Conservation (phyloP, 2,329 filamentous ascomycete species). For the Ustulina deusta region DNA sequence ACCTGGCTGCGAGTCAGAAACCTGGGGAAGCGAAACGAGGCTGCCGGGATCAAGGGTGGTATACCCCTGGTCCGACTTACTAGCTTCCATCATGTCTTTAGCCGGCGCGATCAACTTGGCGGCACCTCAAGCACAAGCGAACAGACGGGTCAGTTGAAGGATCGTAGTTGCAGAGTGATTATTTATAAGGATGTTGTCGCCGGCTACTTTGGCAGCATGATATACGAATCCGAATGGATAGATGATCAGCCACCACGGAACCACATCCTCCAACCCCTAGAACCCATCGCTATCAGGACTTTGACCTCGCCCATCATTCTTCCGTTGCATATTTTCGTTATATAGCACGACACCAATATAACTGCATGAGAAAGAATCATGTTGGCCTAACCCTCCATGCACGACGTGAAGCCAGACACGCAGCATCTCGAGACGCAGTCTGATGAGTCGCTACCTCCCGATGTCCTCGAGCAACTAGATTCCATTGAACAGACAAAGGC, state of each 20-base stretch:
- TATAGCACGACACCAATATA: not conserved
- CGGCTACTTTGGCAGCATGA: not conserved
- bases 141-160: not conserved
- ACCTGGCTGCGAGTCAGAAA: conserved; percentile 13
- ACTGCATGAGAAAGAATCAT: not conserved
- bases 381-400: conserved; percentile 15
- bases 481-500: conserved; percentile 18
- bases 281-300: not conserved
- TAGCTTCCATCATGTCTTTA: not conserved
- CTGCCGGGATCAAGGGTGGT: conserved; percentile 11
- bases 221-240: not conserved
- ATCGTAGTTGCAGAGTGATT: not conserved
- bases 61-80: not conserved
- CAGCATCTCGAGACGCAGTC: conserved; percentile 2
- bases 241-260: not conserved
- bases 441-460: not conserved
- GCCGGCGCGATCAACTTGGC: not conserved
- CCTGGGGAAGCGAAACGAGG: conserved; percentile 19
- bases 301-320: not conserved
- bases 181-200: conserved; percentile 15
- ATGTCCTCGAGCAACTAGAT: conserved; percentile 9
- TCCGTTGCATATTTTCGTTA: not conserved
- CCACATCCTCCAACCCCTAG: not conserved
- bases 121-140: not conserved
- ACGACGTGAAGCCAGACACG: conserved; percentile 8